Conservation (phyloP, 768 basidiomycete species). For the Kwoniella bestiolae region DNA sequence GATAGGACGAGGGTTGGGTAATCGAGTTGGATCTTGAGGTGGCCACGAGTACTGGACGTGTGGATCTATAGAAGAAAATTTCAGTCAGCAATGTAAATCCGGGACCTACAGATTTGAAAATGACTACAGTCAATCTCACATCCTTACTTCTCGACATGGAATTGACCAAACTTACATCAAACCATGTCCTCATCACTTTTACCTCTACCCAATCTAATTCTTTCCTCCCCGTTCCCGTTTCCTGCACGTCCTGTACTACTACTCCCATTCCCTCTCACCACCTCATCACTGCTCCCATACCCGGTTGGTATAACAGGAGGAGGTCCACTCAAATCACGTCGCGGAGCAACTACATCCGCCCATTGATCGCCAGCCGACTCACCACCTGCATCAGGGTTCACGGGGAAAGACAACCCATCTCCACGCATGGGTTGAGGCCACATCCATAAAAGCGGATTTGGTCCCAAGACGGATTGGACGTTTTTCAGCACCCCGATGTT, state of each 20-base stretch:
- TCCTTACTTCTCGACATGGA: background rate
- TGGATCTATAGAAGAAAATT: slow-evolving; percentile 53
- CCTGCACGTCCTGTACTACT: slow-evolving; percentile 23
- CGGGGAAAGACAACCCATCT: slow-evolving; percentile 75
- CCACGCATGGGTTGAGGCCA: slow-evolving; percentile 73
- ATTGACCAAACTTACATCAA: slow-evolving; percentile 11
- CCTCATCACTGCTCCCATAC: slow-evolving; percentile 22
- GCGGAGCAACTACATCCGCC: slow-evolving; percentile 44
- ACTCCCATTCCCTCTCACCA: slow-evolving; percentile 25
- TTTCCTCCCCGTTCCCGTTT: slow-evolving; percentile 14
- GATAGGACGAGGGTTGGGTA: slow-evolving; percentile 45
- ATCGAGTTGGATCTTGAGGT: slow-evolving; percentile 66
- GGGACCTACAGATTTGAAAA: slow-evolving; percentile 12
- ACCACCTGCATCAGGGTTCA: slow-evolving; percentile 63
- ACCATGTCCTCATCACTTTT: slow-evolving; percentile 29
- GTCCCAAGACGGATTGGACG: slow-evolving; percentile 75
- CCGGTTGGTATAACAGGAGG: slow-evolving; percentile 24
- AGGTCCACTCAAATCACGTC: slow-evolving; percentile 21
- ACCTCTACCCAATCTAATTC: slow-evolving; percentile 16
- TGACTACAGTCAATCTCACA: slow-evolving; percentile 7
- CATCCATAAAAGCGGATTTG: slow-evolving; percentile 78
- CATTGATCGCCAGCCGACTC: slow-evolving; percentile 48
- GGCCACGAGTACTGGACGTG: slow-evolving; percentile 67
- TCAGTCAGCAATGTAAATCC: slow-evolving; percentile 20
- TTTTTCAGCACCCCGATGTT: slow-evolving; percentile 78